These are phyloP conservation scores for Pseudogymnoascus sp. DNA, from an alignment of 2,329 filamentous ascomycete genomes.

Conservation along the genomic window DNA sequence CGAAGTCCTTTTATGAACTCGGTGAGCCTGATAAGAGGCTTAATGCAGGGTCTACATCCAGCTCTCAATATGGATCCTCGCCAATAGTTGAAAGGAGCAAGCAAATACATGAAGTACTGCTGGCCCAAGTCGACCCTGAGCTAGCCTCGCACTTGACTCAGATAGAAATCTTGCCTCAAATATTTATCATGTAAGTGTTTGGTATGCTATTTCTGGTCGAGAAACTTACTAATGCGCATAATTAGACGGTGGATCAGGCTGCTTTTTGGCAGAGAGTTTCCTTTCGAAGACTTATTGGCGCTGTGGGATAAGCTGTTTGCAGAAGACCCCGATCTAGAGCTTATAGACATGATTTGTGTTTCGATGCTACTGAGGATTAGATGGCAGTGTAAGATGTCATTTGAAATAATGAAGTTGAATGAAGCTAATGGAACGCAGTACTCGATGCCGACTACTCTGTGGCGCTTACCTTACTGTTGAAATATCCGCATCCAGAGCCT, in stretches of 20 bases:
- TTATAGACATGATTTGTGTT: slow-evolving; percentile 86
- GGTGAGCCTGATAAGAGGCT: slow-evolving; percentile 36
- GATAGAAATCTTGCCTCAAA: slow-evolving; percentile 88
- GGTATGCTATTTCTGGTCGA: neutral
- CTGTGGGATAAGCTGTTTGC: slow-evolving; percentile 92
- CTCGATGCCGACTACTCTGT: slow-evolving; percentile 80
- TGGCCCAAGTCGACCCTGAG: slow-evolving; percentile 74
- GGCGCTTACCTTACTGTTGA: slow-evolving; percentile 71
- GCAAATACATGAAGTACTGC: slow-evolving; percentile 74
- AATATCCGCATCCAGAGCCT: slow-evolving; percentile 62
- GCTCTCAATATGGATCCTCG: slow-evolving; percentile 36
- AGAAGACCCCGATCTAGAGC: slow-evolving; percentile 67
- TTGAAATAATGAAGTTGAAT: slow-evolving; percentile 1
- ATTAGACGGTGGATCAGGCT: slow-evolving; percentile 75
- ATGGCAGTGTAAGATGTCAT: slow-evolving; percentile 64
- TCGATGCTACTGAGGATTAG: slow-evolving; percentile 88
- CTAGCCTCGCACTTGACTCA: slow-evolving; percentile 70
- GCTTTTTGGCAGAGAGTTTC: slow-evolving; percentile 86
- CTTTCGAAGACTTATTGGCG: slow-evolving; percentile 71
- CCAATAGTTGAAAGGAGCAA: slow-evolving; percentile 80
- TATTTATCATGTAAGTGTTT: slow-evolving; percentile 76
- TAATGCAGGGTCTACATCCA: slow-evolving; percentile 13
- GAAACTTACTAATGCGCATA: slow-evolving; percentile 5
- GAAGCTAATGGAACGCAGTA: slow-evolving; percentile 42
- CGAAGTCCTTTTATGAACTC: slow-evolving; percentile 74